Base-by-base conservation (phyloP, 164 flowering plant species). In the Vitis rotundifolia region DNA sequence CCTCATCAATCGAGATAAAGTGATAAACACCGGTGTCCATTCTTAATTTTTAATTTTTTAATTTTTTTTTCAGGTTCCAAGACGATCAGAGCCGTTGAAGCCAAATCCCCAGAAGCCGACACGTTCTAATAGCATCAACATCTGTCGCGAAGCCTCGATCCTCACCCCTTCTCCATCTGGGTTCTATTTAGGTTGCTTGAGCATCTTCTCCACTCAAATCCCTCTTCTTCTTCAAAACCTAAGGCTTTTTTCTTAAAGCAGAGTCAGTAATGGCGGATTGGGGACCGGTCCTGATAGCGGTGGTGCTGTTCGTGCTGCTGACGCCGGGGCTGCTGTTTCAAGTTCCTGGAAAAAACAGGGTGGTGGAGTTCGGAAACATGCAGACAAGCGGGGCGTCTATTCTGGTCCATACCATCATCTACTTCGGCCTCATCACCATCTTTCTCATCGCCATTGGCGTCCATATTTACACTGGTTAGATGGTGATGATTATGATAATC, bases 311-410 rank as follows among this genome's bases (percentile, higher is more conserved):
- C 48, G 81, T 84, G 67, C 58, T 84, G 63, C 13, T 84, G 69
- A 62, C 71, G 5, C 87, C 87, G 1, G 88, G 88, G 57, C 73
- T 84, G 28, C 26, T 84, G 63, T 79, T 84, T 67, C 88, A 84
- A 73, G 75, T 84, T 0, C 88, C 88, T 0, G 86, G 78, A 2
- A 71, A 54, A 48, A 58, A 22, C 63, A 73, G 63, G 37, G 73
- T 80, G 44, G 79, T 78, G 6, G 84, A 80, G 75, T 80, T 80
- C 51, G 79, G 81, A 44, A 80, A 69, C 37, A 77, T 77, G 83
- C 74, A 80, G 50, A 80, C 83, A 4, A 80, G 83, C 52, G 78
- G 81, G 2, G 81, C 79, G 22, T 66, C 83, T 8, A 77, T 77
- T 56, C 50, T 80, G 0, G 79, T 80, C 12, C 81, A 80, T 29